These are phyloP conservation scores for Prunus yedoensis DNA, from an alignment of 331 rosid genomes.

Conservation along the genomic window DNA sequence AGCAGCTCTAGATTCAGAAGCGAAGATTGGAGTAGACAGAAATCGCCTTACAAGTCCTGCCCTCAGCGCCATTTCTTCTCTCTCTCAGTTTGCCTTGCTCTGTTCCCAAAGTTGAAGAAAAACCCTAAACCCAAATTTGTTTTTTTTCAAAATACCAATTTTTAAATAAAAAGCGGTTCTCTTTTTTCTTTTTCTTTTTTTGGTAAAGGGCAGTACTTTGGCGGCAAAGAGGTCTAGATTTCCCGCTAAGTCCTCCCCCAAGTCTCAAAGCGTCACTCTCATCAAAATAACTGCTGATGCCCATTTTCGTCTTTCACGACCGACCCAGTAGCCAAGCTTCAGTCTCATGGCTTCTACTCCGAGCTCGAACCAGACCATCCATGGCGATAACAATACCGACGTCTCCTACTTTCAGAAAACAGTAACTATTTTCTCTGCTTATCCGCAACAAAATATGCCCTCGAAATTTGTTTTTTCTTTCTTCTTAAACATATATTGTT, in stretches of 20 bases:
- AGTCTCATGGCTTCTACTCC: slow-evolving; percentile 37
- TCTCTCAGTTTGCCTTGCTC: not conserved
- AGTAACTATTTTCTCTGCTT: slow-evolving; percentile 21
- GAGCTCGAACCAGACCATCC: not conserved
- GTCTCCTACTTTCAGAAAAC: slow-evolving; percentile 40
- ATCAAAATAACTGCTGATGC: not conserved
- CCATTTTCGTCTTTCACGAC: not conserved
- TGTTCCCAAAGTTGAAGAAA: too few relatives aligned
- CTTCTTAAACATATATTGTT: not conserved
- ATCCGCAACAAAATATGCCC: not conserved
- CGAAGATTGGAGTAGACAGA: not conserved
- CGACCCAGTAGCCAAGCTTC: not conserved
- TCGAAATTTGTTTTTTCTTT: not conserved
- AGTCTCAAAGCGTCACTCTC: too few relatives aligned
- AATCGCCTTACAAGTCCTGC: not conserved
- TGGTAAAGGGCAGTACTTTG: too few relatives aligned
- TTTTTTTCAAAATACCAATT: too few relatives aligned
- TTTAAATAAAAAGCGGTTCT: too few relatives aligned
- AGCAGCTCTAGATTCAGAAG: not conserved
- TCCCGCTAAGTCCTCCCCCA: too few relatives aligned
- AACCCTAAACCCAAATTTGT: too few relatives aligned
- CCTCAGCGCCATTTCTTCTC: not conserved
- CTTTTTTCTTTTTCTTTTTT: too few relatives aligned
- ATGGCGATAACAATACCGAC: not conserved
- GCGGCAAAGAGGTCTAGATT: too few relatives aligned